phyloP scores from a whole-genome alignment of 2,329 filamentous ascomycete genomes.

The Graphilbum sp. region DNA sequence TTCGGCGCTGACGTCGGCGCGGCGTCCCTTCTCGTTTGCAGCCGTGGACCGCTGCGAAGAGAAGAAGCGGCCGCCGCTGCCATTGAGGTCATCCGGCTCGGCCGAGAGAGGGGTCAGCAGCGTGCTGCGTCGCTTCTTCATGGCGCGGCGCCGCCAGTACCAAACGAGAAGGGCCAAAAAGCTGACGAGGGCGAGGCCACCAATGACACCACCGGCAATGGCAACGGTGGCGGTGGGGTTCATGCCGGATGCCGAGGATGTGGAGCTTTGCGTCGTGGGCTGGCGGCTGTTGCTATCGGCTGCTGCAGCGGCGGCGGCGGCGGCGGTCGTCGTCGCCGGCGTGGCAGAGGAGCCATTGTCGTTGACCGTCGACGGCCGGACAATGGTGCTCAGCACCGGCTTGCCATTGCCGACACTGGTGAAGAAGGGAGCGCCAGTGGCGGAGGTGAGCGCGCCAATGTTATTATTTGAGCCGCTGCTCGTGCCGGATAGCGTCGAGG shows the following conservation, averaged over 20 bases:
- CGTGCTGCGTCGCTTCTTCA: slow-evolving; percentile 28
- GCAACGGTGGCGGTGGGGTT: slow-evolving; percentile 21
- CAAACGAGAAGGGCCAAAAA: slow-evolving; percentile 32
- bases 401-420: too few relatives aligned
- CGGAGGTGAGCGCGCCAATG: too few relatives aligned
- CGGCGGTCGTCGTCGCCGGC: slow-evolving; percentile 1
- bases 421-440: too few relatives aligned
- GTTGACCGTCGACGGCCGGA: too few relatives aligned
- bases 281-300: slow-evolving; percentile 5
- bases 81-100: slow-evolving; percentile 10
- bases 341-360: too few relatives aligned
- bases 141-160: slow-evolving; percentile 28
- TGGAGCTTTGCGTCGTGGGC: slow-evolving; percentile 2
- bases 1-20: not conserved
- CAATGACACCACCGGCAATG: slow-evolving; percentile 35
- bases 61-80: not conserved
- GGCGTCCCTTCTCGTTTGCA: not conserved
- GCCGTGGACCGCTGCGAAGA: too few relatives aligned
- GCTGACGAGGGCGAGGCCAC: slow-evolving; percentile 27
- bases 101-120: slow-evolving; percentile 30
- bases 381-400: too few relatives aligned
- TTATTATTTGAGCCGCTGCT: too few relatives aligned
- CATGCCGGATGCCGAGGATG: slow-evolving; percentile 8
- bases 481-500: too few relatives aligned
- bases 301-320: not conserved